Base-by-base conservation (phyloP, 2,329 filamentous ascomycete species). In the Lachnellula subtilissima region DNA sequence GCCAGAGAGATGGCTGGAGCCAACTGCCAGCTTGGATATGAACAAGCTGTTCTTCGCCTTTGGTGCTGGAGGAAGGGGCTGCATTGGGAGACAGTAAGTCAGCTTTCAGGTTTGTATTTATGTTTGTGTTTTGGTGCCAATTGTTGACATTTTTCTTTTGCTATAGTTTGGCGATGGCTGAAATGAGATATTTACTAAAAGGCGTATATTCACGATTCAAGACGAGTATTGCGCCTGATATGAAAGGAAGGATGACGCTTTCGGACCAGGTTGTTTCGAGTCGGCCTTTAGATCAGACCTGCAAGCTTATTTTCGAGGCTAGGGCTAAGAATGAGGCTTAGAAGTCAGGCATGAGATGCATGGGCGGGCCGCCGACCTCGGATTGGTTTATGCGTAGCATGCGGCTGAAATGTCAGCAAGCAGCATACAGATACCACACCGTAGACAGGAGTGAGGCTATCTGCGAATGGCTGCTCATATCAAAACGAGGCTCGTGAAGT, bases 1-100 rank as follows among this genome's bases (percentile, higher is more conserved):
- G 50, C 92, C 92, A 0, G 88, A 93, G 55, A 81, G 93, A 63
- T 97, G 92, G 92, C 81, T 96, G 61, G 83, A 80, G 15, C 78
- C 80, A 8, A 80, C 86, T 47, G 90, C 89, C 2, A 89, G 93
- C 64, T 79, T 87, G 57, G 88, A 93, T 64, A 76, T 83, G 55
- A 81, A 81, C 62, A 74, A 81, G 45, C 65, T 82, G 7, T 81
- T 86, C 65, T 87, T 87, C 73, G 80, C 86, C 0, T 88, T 88
- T 73, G 79, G 83, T 6, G 81, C 76, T 48, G 86, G 86, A 4
- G 85, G 83, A 0, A 74, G 86, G 62, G 84, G 84, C 0, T 89
- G 86, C 59, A 78, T 85, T 23, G 84, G 84, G 3, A 84, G 83
- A 64, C 82, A 88, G 85, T 88, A 72, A 73, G 84, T 80, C 47